Percentiles rank a stretch among this genome's conserved stretches.
phyloP scores from a whole-genome alignment of 352 stramenopile genomes.

The Globisporangium mamillatum region DNA sequence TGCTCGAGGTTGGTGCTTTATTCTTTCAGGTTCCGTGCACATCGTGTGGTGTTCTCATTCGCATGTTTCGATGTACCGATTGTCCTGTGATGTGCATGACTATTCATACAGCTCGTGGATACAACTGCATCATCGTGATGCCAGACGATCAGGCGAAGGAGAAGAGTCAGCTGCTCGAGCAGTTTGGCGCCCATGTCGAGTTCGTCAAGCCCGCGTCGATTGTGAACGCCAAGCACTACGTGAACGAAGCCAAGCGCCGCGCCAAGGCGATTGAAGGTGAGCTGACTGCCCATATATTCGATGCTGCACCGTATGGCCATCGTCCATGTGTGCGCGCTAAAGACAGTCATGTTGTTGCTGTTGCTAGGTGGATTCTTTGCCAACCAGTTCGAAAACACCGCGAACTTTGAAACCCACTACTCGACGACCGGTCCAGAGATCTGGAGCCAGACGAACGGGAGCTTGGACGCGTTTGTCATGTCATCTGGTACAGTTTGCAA shows the following conservation, averaged over 20 bases:
- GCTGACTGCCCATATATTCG: not conserved
- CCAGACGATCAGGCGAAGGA: constrained; percentile 96
- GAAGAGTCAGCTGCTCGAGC: constrained; percentile 76
- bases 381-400: constrained; percentile 98
- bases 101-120: constrained; percentile 75
- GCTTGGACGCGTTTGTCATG: constrained; percentile 97
- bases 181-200: constrained; percentile 86
- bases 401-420: constrained; percentile 96
- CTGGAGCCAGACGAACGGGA: constrained; percentile 88
- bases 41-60: not conserved
- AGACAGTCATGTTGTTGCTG: not conserved
- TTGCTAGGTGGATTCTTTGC: constrained; percentile 90
- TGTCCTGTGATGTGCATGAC: not conserved
- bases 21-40: no score
- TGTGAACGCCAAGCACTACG: constrained; percentile 97
- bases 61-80: not conserved
- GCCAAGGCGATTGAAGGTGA: constrained; percentile 79
- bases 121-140: constrained; percentile 96
- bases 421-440: constrained; percentile 95
- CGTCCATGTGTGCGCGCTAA: not conserved
- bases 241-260: constrained; percentile 92
- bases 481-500: constrained; percentile 76
- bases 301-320: not conserved
- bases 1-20: constrained; percentile 51
- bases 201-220: constrained; percentile 93